Evolutionary conservation across 2,329 filamentous ascomycete species (phyloP), one percentile per base, ranked within the genome.

Genomic region (Fusarium phyllophilum): DNA sequence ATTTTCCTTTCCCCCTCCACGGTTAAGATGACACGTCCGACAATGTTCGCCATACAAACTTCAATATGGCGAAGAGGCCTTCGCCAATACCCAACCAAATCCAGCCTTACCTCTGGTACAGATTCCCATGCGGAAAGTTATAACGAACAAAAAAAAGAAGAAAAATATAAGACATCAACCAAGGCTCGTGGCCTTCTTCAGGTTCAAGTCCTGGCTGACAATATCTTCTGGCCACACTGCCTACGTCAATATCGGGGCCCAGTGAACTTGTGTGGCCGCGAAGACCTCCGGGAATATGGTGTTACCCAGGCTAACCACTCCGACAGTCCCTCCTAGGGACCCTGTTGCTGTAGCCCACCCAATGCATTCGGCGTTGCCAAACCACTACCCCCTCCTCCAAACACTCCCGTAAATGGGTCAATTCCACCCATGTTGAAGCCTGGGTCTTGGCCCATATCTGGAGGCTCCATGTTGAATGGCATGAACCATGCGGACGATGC

Each of bases 381-480:
- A 45, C 79, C 81, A 29, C 79, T 80, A 26, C 82, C 78, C 57
- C 82, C 82, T 57, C 72, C 80, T 8, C 82, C 83, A 77, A 89
- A 89, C 77, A 89, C 85, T 34, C 79, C 82, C 33, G 83, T 83
- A 73, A 89, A 89, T 15, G 82, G 82, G 68, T 89, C 88, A 33
- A 87, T 81, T 41, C 83, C 83, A 31, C 80, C 80, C 71, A 87
- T 78, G 13, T 81, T 82, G 34, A 85, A 77, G 26, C 81, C 81
- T 59, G 86, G 73, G 42, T 89, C 87, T 61, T 87, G 87, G 12
- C 84, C 83, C 46, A 89, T 82, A 65, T 90, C 89, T 1, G 93
- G 91, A 26, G 94, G 93, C 66, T 96, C 93, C 83, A 97, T 90
- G 79, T 97, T 97, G 83, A 97, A 97, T 3, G 95, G 94, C 85